phyloP scores from a whole-genome alignment of 176 grass and related monocot species.

The Oryza glaberrima region DNA sequence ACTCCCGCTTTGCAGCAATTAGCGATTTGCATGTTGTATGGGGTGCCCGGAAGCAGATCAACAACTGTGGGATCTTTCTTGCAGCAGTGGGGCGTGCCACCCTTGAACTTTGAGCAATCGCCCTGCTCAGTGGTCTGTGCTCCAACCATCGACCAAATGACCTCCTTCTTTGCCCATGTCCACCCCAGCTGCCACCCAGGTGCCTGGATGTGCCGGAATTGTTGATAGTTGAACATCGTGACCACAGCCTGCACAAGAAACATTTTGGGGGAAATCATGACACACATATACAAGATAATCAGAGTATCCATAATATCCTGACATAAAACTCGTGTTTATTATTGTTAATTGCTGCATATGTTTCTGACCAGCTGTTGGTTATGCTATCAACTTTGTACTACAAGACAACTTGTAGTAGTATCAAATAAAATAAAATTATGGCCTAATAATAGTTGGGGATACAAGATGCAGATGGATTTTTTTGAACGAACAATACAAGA shows the following conservation, averaged over 20 bases:
- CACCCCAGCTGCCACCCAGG: conserved; percentile 85
- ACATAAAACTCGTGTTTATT: conserved; percentile 1
- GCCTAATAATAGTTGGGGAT: neutral
- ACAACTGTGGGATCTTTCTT: conserved; percentile 70
- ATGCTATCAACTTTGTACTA: conserved; percentile 7
- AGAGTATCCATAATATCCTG: neutral
- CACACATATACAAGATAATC: neutral
- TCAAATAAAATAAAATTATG: neutral
- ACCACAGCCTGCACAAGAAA: conserved; percentile 65
- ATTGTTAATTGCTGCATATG: neutral
- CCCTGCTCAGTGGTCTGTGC: conserved; percentile 83
- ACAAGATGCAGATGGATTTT: neutral
- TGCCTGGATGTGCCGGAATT: conserved; percentile 75
- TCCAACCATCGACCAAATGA: conserved; percentile 96
- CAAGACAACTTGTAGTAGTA: conserved; percentile 10
- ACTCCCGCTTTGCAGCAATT: conserved; percentile 92
- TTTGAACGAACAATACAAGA: neutral
- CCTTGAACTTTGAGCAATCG: conserved; percentile 83
- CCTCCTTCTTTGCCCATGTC: conserved; percentile 88
- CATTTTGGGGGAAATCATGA: conserved; percentile 21
- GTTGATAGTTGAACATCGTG: conserved; percentile 87
- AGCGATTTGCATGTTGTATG: conserved; percentile 76
- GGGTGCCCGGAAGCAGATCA: conserved; percentile 74
- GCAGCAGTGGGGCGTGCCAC: conserved; percentile 62
- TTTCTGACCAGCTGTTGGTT: neutral